These are phyloP conservation scores for Endotrypanum monterogeii DNA, from an alignment of 208 protist genomes.

Conservation along the genomic window DNA sequence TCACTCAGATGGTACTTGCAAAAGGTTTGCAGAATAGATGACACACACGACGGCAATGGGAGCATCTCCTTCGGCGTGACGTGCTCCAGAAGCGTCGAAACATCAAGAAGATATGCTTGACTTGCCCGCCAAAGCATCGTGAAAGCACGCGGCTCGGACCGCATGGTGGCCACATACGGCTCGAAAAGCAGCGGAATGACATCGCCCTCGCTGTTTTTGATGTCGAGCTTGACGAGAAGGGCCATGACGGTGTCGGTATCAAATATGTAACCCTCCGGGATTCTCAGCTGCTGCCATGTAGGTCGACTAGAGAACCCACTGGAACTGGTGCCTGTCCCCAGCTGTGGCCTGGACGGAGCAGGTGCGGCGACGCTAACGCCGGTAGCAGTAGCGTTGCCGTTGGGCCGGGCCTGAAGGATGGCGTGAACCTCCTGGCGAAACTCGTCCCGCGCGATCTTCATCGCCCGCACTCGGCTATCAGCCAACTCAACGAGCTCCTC, in stretches of 20 bases:
- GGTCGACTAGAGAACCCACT: neutral
- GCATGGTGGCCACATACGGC: slow-evolving; percentile 51
- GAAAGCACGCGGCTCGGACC: slow-evolving; percentile 63
- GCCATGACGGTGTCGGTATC: slow-evolving; percentile 34
- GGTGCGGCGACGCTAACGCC: neutral
- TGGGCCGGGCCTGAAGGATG: slow-evolving; percentile 10
- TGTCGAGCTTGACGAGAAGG: slow-evolving; percentile 31
- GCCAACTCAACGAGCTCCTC: slow-evolving; percentile 39
- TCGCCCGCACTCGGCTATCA: slow-evolving; percentile 20
- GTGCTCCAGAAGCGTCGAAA: slow-evolving; percentile 59
- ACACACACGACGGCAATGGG: slow-evolving; percentile 58
- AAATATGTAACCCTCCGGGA: slow-evolving; percentile 32
- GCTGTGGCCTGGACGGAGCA: neutral
- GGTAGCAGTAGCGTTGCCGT: neutral
- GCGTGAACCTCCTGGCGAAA: slow-evolving; percentile 27
- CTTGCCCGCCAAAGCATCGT: slow-evolving; percentile 76
- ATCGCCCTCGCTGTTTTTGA: slow-evolving; percentile 33
- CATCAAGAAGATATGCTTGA: slow-evolving; percentile 72
- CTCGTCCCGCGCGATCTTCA: slow-evolving; percentile 23
- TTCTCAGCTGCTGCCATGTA: slow-evolving; percentile 29
- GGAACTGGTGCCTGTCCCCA: no score
- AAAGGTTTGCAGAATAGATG: slow-evolving; percentile 54
- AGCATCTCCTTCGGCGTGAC: slow-evolving; percentile 41
- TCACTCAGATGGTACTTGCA: slow-evolving; percentile 77
- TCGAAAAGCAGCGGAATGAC: slow-evolving; percentile 51